Evolutionary conservation across 2,329 filamentous ascomycete genomes (phyloP).

Genomic region (Shiraia bambusicola): DNA sequence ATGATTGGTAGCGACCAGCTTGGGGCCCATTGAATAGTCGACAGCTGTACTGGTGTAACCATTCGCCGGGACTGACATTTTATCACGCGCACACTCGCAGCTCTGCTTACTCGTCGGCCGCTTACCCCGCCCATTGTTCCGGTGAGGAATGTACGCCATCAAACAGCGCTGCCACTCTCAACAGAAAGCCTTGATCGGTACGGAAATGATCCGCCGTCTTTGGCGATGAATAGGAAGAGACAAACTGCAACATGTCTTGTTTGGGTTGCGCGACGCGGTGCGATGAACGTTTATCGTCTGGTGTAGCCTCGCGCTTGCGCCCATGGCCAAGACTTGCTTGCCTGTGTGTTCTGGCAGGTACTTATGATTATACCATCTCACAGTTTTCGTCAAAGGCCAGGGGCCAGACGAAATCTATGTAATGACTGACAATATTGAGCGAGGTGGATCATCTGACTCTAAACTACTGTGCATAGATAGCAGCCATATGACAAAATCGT

Average conservation of each 20-base stretch:
- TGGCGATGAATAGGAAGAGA: conserved; percentile 7
- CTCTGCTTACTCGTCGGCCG: conserved; percentile 20
- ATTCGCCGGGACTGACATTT: conserved; percentile 17
- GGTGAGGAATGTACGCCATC: conserved; percentile 29
- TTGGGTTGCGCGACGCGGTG: conserved; percentile 6
- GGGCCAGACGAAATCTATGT: no score
- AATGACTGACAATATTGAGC: no score
- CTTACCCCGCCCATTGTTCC: conserved; percentile 23
- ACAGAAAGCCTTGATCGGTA: conserved; percentile 4
- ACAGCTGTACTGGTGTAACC: conserved; percentile 41
- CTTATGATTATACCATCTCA: no score
- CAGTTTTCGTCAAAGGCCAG: no score
- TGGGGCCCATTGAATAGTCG: conserved; percentile 32
- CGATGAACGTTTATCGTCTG: conserved; percentile 14
- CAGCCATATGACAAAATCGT: no score
- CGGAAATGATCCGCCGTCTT: conserved; percentile 6
- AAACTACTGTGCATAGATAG: no score
- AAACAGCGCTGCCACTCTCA: conserved; percentile 9
- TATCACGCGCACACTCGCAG: conserved; percentile 25
- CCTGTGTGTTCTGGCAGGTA: not conserved
- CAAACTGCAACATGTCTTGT: conserved; percentile 3
- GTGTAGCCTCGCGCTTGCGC: conserved; percentile 5
- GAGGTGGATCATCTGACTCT: no score
- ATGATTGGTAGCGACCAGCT: conserved; percentile 4
- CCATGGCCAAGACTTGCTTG: conserved; percentile 3